Evolutionary conservation across 2,329 filamentous ascomycete genomes (phyloP), one percentile per base, ranked within the genome.

Genomic region (Myriosclerotinia duriaeana): DNA sequence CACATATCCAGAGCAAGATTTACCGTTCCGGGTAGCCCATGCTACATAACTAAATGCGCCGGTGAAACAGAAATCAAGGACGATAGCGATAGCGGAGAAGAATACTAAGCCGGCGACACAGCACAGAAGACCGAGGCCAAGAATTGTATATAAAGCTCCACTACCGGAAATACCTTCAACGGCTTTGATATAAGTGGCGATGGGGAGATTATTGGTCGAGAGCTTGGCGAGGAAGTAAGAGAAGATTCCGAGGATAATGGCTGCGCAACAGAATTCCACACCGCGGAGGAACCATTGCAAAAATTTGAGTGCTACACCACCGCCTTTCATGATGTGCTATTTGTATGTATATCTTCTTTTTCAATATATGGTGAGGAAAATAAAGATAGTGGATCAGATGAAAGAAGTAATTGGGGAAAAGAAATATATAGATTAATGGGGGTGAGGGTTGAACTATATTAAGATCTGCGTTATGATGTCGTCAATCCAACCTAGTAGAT

Each of bases 41-140:
- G 93, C 92, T 68, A 97, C 85, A 75, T 93, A 96, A 75, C 96
- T 85, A 81, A 95, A 95, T 67, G 83, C 87, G 52, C 85, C 91
- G 63, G 87, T 80, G 78, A 97, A 96, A 73, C 84, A 84, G 64
- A 95, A 73, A 74, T 97, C 92, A 58, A 97, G 81, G 34, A 93
- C 69, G 69, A 96, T 86, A 70, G 86, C 90, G 64, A 95, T 70
- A 74, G 89, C 83, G 4, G 90, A 90, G 68, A 93, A 89, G 77
- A 94, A 82, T 5, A 84, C 81, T 68, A 90, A 84, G 38, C 92
- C 92, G 46, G 90, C 92, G 7, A 96, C 79, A 76, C 87, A 95
- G 81, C 91, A 92, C 11, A 94, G 88, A 48, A 96, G 80, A 42
- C 95, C 71, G 17, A 92, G 80, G n/a, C 87, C 90, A 64, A 89